Evolutionary conservation across 805 yeast species (phyloP).

Genomic region (Ogataea dorogensis): DNA sequence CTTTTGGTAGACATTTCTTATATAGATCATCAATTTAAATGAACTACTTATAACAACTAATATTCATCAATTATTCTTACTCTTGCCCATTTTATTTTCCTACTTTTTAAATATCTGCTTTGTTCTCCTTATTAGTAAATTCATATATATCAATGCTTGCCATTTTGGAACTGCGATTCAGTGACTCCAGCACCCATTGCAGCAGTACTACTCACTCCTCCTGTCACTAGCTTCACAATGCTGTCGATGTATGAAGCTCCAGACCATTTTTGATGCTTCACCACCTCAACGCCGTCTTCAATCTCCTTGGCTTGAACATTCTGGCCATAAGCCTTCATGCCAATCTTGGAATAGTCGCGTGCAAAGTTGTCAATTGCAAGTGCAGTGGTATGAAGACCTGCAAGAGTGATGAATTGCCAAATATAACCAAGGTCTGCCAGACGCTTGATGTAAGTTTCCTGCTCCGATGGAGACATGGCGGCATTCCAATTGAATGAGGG

Average conservation of each 20-base stretch:
- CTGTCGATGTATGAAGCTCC: constrained; percentile 97
- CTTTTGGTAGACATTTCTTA: too few relatives aligned
- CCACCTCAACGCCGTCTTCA: constrained; percentile 87
- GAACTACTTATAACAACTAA: too few relatives aligned
- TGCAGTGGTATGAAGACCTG: constrained; percentile 95
- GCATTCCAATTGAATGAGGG: constrained; percentile 98
- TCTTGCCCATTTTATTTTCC: not conserved
- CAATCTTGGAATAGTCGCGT: constrained; percentile 70
- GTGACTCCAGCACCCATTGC: constrained; percentile 99
- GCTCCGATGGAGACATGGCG: constrained; percentile 85
- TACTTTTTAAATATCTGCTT: not conserved
- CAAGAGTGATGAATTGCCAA: constrained; percentile 97
- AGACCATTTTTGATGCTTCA: constrained; percentile 98
- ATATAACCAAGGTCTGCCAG: constrained; percentile 87
- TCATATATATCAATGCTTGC: constrained; percentile 7
- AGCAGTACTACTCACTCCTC: constrained; percentile 93
- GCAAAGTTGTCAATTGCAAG: constrained; percentile 86
- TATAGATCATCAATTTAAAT: too few relatives aligned
- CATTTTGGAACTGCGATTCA: constrained; percentile 82
- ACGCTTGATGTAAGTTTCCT: constrained; percentile 84
- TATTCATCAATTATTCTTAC: too few relatives aligned
- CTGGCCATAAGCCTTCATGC: constrained; percentile 96
- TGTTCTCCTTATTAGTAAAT: not conserved
- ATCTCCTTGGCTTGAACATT: constrained; percentile 85
- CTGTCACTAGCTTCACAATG: constrained; percentile 83